Evolutionary conservation across 768 basidiomycete species (phyloP), one percentile per base, ranked within the genome.

Genomic region (Lentinula raphanica): DNA sequence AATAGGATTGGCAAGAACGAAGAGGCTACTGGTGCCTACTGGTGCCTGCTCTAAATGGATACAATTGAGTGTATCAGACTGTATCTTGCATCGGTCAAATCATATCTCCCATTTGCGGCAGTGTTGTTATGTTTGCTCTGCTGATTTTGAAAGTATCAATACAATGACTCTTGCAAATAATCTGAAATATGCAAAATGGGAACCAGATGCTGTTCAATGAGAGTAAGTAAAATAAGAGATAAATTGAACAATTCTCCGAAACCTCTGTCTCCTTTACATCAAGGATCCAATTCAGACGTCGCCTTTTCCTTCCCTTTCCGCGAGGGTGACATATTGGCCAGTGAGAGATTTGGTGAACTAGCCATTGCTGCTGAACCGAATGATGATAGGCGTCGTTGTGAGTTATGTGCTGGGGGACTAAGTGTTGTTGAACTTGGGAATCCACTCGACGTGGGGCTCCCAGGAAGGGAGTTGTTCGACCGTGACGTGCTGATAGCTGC

Each of bases 261-360:
- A n/a, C 5, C 8, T 15, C 32, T 8, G 9, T 5, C 23, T 40
- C n/a, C 23, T 28, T 11, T 3, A 45, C 19, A 25, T 45, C 19
- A 53, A 35, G 50, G 15, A 27, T 56, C 40, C 15, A 15, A 32
- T 42, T 56, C 54, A 19, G 42, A 29, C 13, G 45, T 56, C 7
- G 27, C 77, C 60, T 72, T 77, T 56, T 77, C 79, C 65, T 81
- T 81, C 48, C 80, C 80, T 63, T 80, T 80, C 44, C 71, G 64
- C 42, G 70, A 70, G 23, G 76, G 72, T n/a, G 77, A 72, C 5
- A 73, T 69, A 1, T 49, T 44, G 6, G 60, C 59, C 12, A 72
- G 63, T 6, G 66, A 62, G 21, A 79, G 64, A 57, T 71, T 75
- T 0, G 79, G 76, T n/a, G 71, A 69, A 64, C 74, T 79, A 3